These are phyloP conservation scores for Pezizomycotina sp. DNA, from an alignment of 2,329 filamentous ascomycete species.

Conservation along the genomic window DNA sequence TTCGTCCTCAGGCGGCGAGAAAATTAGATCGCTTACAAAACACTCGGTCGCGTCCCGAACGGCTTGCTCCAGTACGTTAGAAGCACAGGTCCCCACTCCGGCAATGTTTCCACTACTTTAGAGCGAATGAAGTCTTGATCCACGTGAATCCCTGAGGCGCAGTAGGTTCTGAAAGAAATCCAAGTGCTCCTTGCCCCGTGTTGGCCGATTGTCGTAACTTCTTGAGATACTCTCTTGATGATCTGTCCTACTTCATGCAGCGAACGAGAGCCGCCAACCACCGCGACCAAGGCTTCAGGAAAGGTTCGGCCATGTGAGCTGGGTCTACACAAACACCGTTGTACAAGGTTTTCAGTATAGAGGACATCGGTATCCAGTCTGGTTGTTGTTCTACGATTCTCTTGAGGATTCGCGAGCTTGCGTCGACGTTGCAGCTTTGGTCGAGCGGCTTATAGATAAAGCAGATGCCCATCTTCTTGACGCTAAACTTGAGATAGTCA, in stretches of 20 bases:
- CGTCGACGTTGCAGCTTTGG: constrained; percentile 9
- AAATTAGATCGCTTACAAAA: constrained; percentile 32
- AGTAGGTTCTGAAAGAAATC: constrained; percentile 33
- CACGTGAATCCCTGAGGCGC: constrained; percentile 27
- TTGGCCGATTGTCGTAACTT: constrained; percentile 35
- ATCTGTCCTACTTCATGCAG: constrained; percentile 30
- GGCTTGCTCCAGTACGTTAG: constrained; percentile 35
- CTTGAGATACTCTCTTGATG: constrained; percentile 28
- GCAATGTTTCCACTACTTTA: constrained; percentile 26
- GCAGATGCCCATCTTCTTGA: constrained; percentile 18
- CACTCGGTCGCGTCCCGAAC: constrained; percentile 34
- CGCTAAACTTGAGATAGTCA: constrained; percentile 2
- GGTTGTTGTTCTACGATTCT: constrained; percentile 14
- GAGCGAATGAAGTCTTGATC: constrained; percentile 1
- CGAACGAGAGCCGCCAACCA: constrained; percentile 29
- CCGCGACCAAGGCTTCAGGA: constrained; percentile 31
- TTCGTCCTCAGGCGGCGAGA: constrained; percentile 25
- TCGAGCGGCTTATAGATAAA: constrained; percentile 17
- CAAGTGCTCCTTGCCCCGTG: constrained; percentile 36
- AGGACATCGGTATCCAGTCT: constrained; percentile 4
- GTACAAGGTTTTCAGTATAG: constrained; percentile 13
- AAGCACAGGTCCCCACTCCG: constrained; percentile 37
- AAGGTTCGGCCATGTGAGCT: constrained; percentile 31
- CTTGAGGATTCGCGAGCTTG: constrained; percentile 15
- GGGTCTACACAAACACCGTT: constrained; percentile 24